phyloP scores from a whole-genome alignment of 345 rosid species.

The Eucalyptus curtisii region DNA sequence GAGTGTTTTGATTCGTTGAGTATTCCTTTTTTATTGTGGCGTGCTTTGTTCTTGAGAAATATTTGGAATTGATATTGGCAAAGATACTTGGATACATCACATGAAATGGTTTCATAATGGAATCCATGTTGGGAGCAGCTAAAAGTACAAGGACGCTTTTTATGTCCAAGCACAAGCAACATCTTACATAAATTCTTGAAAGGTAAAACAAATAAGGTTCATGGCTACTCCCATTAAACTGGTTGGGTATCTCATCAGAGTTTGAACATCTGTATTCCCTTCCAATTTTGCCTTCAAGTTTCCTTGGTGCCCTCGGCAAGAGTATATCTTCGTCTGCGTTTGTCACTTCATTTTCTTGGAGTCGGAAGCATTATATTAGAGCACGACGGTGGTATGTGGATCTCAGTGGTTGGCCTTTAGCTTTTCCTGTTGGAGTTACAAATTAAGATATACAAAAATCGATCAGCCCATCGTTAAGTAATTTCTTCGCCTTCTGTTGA shows the following conservation, averaged over 20 bases:
- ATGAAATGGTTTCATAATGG: neutral
- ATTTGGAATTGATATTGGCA: neutral
- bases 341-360: neutral
- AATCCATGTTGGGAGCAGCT: neutral
- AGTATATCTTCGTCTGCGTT: neutral
- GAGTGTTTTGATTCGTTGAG: accelerated
- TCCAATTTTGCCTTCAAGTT: neutral
- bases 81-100: neutral
- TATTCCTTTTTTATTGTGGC: neutral
- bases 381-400: neutral
- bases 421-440: neutral
- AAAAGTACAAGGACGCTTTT: neutral
- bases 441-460: too few species aligned
- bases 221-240: neutral
- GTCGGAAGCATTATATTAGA: neutral
- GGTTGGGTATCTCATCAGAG: neutral
- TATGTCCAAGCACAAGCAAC: neutral
- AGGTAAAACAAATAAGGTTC: neutral
- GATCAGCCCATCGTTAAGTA: too few species aligned
- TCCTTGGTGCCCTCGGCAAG: neutral
- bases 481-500: neutral
- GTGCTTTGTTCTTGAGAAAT: neutral
- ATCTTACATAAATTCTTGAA: too few species aligned
- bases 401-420: neutral
- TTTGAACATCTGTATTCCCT: too few species aligned